Base-by-base conservation (phyloP, 75 land plant species). In the Picea sitchensis region DNA sequence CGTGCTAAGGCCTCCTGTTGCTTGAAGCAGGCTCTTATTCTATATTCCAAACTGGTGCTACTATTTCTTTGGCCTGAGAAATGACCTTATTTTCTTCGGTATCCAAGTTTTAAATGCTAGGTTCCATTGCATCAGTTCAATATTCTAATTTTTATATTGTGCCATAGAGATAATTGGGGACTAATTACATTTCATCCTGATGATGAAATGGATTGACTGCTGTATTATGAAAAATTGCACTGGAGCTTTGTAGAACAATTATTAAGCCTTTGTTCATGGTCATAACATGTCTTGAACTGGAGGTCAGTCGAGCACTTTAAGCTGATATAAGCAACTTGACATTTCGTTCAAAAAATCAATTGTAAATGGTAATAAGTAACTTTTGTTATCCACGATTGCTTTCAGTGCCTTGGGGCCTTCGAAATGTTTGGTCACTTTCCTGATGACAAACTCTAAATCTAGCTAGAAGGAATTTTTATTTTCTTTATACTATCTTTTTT, bases 1-100 rank as follows among this genome's bases (percentile, higher is more conserved):
- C 71, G 82, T 85, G 36, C 88, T 87, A 31, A 86, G 95, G 85
- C 94, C 95, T 51, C 95, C 95, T 14, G 95, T 89, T 68, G 95
- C 95, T 72, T 92, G 80, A 81, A 68, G 63, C 17, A 44, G 38
- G 72, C 47, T 36, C 44, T 62, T 23, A 57, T 75, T 54, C 23
- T 57, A 14, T 58, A 13, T 75, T 15, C 26, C 60, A 23, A 56
- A 75, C 76, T 57, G 76, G 59, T 75, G 74, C 74, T 41, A 71
- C 51, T 20, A 18, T 47, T 7, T 71, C 74, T 71, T 71, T 71
- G 41, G 9, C 74, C 44, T 8, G 54, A 44, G 74, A 44, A 71
- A 71, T 14, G 21, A 12, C 54, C 74, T 5, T 38, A n/a, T 0
- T 71, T 36, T 71, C 74, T 71, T 23, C n/a, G 20, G 47, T 36